Evolutionary conservation across 495 filamentous ascomycete genomes (phyloP).

Genomic region (Endocarpon pusillum): DNA sequence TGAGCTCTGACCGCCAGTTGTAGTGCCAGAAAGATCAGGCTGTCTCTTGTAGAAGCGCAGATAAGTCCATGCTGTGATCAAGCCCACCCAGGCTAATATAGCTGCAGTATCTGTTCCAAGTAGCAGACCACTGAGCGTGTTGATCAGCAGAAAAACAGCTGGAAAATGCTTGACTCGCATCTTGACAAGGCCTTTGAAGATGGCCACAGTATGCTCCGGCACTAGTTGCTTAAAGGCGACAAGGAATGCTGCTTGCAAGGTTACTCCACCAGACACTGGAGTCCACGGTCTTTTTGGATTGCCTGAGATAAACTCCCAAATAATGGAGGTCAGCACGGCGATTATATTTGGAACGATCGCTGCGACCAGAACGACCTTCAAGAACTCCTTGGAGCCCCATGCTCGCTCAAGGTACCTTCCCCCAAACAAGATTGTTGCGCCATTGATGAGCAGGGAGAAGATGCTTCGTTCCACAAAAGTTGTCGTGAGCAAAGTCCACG

Average conservation of each 20-base stretch:
- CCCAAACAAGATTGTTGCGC: constrained; percentile 73
- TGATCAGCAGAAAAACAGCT: constrained; percentile 68
- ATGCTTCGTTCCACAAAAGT: constrained; percentile 88
- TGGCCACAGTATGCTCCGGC: constrained; percentile 90
- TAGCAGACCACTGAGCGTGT: constrained; percentile 57
- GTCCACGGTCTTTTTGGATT: constrained; percentile 54
- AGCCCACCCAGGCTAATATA: constrained; percentile 62
- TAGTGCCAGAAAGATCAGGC: constrained; percentile 35
- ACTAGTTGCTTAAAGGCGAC: constrained; percentile 97
- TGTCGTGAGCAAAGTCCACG: constrained; percentile 79
- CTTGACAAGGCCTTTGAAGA: constrained; percentile 73
- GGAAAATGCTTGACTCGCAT: constrained; percentile 91
- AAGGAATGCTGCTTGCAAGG: constrained; percentile 83
- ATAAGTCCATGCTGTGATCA: constrained; percentile 86
- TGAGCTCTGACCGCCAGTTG: constrained; percentile 31
- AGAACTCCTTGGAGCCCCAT: constrained; percentile 86
- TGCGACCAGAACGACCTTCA: constrained; percentile 69
- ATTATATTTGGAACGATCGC: constrained; percentile 65
- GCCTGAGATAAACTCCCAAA: constrained; percentile 52
- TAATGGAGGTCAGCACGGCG: constrained; percentile 52
- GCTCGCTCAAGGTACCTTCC: constrained; percentile 91
- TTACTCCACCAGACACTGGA: constrained; percentile 72
- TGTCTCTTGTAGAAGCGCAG: constrained; percentile 90
- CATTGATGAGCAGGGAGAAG: constrained; percentile 67
- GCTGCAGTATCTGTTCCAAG: constrained; percentile 75